Evolutionary conservation across 2,329 filamentous ascomycete genomes (phyloP).

Genomic region (Arthrobotrys entomopaga): DNA sequence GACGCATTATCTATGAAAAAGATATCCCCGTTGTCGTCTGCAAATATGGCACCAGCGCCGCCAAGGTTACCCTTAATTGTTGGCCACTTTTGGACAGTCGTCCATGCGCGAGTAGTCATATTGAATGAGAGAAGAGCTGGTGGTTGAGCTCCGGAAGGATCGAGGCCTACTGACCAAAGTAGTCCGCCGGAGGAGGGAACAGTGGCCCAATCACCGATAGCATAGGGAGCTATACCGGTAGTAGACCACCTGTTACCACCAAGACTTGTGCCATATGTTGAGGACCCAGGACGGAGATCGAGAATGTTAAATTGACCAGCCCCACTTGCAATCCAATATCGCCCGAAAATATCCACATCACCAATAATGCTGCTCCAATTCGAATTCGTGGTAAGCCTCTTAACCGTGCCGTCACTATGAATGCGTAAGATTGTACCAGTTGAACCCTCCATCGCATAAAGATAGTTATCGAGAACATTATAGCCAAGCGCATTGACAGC

Average conservation of each 20-base stretch:
- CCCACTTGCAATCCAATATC: not conserved
- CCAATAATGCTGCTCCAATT: not conserved
- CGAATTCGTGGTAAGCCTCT: not conserved
- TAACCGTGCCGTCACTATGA: not conserved
- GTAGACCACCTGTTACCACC: not conserved
- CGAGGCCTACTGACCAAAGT: constrained; percentile 9
- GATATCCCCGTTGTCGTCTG: constrained; percentile 10
- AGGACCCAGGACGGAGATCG: constrained; percentile 8
- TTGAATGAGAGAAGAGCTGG: not conserved
- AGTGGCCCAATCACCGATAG: constrained; percentile 14
- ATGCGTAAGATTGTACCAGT: not conserved
- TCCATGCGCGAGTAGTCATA: not conserved
- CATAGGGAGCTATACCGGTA: not conserved
- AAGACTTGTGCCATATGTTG: not conserved
- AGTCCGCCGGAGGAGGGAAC: constrained; percentile 4
- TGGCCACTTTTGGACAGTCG: not conserved
- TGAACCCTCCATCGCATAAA: not conserved
- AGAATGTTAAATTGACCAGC: constrained; percentile 13
- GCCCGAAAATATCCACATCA: constrained; percentile 10
- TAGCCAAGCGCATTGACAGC: not conserved
- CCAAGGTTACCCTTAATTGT: not conserved
- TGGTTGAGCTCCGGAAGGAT: not conserved
- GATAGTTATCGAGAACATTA: constrained; percentile 2
- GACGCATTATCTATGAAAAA: not conserved
- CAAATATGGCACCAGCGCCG: not conserved